These are phyloP conservation scores for Jamesozyma jinghongensis DNA, from an alignment of 805 yeast species.

Conservation along the genomic window DNA sequence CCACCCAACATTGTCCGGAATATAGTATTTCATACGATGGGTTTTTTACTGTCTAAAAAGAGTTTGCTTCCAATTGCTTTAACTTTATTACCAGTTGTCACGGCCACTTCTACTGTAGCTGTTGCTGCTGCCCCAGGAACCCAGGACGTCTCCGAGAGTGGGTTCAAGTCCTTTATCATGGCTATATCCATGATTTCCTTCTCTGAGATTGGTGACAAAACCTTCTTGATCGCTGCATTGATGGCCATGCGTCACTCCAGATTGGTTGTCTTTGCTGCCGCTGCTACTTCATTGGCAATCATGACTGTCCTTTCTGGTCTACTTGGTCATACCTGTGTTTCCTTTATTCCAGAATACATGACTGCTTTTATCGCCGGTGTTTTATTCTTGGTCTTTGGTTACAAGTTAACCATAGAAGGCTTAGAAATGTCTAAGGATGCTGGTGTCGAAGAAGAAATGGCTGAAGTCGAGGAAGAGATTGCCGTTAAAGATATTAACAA, in stretches of 20 bases:
- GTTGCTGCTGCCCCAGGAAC: background rate
- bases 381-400: constrained; percentile 76
- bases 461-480: constrained; percentile 93
- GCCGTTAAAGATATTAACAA: constrained; percentile 50
- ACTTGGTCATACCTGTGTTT: constrained; percentile 85
- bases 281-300: constrained; percentile 71
- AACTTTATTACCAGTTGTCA: constrained; percentile 1
- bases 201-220: constrained; percentile 97
- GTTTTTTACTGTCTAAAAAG: too few relatives aligned
- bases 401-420: constrained; percentile 71
- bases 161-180: constrained; percentile 51
- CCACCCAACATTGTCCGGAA: too few relatives aligned
- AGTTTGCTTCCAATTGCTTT: background rate
- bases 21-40: too few relatives aligned
- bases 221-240: constrained; percentile 90
- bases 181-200: constrained; percentile 84
- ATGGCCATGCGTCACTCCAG: constrained; percentile 96
- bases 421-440: constrained; percentile 65
- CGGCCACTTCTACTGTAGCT: background rate
- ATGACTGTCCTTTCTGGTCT: constrained; percentile 90
- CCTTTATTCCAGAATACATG: constrained; percentile 65
- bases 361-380: constrained; percentile 78
- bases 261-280: constrained; percentile 76
- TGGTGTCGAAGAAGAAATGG: constrained; percentile 91
- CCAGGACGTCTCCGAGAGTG: background rate